Evolutionary conservation across 768 basidiomycete genomes (phyloP).

Genomic region (Amanita rubescens): DNA sequence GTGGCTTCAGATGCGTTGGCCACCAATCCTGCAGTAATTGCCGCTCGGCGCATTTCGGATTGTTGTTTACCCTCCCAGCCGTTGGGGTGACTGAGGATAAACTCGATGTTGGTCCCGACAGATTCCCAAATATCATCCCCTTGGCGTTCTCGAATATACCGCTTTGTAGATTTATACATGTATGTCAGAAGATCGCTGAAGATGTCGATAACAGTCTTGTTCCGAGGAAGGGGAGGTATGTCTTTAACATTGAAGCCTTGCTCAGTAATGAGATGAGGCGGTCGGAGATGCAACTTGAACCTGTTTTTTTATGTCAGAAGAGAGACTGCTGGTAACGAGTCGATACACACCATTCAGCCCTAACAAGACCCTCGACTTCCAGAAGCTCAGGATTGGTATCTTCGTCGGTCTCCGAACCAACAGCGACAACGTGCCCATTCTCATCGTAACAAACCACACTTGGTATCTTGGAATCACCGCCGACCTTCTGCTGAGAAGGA

Average conservation of each 20-base stretch:
- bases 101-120: conserved; percentile 29
- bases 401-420: conserved; percentile 1
- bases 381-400: background rate
- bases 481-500: background rate
- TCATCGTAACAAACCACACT: conserved; percentile 5
- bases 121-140: conserved; percentile 34
- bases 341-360: background rate
- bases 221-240: conserved; percentile 32
- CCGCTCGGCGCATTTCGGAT: conserved; percentile 39
- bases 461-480: conserved; percentile 4
- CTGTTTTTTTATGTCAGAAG: background rate
- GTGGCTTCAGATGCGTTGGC: conserved; percentile 21
- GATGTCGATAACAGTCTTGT: conserved; percentile 35
- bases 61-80: conserved; percentile 52
- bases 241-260: background rate
- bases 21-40: conserved; percentile 37
- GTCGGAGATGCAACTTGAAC: conserved; percentile 8
- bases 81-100: conserved; percentile 49
- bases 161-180: conserved; percentile 29
- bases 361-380: background rate
- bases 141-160: conserved; percentile 35
- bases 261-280: conserved; percentile 1
- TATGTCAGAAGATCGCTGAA: conserved; percentile 43
- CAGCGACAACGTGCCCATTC: conserved; percentile 1
- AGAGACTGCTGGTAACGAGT: background rate